Percentiles rank a stretch among this genome's conserved stretches.
phyloP scores from a whole-genome alignment of 306 rosid species.

The Gleditsia sinensis region DNA sequence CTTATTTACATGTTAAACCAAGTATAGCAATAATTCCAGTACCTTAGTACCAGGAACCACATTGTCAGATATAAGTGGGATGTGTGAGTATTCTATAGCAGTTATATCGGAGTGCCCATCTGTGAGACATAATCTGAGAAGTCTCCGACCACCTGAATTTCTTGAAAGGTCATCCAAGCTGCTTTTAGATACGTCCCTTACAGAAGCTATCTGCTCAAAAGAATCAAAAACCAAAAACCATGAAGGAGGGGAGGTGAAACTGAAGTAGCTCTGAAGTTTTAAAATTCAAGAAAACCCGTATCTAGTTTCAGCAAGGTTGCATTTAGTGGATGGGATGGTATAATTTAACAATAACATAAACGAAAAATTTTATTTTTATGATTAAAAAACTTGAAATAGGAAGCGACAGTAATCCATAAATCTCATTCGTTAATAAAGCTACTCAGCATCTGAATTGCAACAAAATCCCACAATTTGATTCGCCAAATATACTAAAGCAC shows the following conservation, averaged over 20 bases:
- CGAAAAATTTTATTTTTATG: not conserved
- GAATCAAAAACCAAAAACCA: slow-evolving; percentile 1
- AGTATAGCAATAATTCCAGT: slow-evolving; percentile 10
- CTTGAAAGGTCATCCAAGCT: slow-evolving; percentile 50
- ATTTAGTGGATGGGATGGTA: not conserved
- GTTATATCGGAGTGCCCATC: slow-evolving; percentile 83
- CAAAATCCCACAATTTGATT: not conserved
- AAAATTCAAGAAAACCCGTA: not conserved
- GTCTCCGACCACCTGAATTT: slow-evolving; percentile 54
- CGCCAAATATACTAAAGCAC: not conserved
- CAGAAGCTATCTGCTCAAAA: slow-evolving; percentile 68
- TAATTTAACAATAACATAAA: not conserved
- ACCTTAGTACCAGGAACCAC: slow-evolving; percentile 93
- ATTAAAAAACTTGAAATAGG: not conserved
- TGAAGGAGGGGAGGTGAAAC: not conserved
- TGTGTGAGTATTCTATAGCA: slow-evolving; percentile 68
- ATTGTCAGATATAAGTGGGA: slow-evolving; percentile 59
- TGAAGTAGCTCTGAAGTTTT: not conserved
- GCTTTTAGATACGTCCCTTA: slow-evolving; percentile 67
- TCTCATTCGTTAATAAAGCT: not conserved
- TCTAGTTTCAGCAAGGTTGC: not conserved
- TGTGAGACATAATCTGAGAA: slow-evolving; percentile 67
- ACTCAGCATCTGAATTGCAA: not conserved
- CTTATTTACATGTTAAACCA: slow-evolving; percentile 5
- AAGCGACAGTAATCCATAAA: not conserved